Conservation (phyloP, 1,284 basidiomycete species). For the Cryptococcus amylolentus region DNA sequence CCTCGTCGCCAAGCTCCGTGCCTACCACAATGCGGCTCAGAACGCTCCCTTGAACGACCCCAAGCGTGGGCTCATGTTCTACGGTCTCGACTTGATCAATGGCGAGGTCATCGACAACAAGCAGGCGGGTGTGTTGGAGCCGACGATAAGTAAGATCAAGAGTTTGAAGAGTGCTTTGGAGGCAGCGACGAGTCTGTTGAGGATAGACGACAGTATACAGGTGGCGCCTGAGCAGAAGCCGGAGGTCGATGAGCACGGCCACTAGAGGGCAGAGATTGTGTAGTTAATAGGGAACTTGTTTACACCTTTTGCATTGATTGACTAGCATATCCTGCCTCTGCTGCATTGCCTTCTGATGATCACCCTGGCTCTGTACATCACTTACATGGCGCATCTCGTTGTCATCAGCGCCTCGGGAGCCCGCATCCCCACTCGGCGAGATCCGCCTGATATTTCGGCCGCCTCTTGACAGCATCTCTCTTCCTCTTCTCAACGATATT, state of each 20-base stretch:
- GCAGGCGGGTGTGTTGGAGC: conserved; percentile 88
- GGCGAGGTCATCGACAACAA: conserved; percentile 96
- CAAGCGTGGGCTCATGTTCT: conserved; percentile 91
- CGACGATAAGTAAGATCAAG: conserved; percentile 94
- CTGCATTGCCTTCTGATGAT: not conserved
- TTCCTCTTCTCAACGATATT: not conserved
- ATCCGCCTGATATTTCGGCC: too few species aligned
- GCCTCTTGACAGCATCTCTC: not conserved
- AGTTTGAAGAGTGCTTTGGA: conserved; percentile 95
- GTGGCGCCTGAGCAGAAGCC: conserved; percentile 63
- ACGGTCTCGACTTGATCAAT: conserved; percentile 90
- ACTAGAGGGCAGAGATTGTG: conserved; percentile 40
- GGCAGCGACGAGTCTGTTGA: conserved; percentile 88
- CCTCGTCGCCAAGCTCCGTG: conserved; percentile 91
- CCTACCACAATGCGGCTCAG: conserved; percentile 97
- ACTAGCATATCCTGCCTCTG: too few species aligned
- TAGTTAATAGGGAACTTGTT: too few species aligned
- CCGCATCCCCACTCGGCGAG: too few species aligned
- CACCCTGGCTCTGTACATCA: too few species aligned
- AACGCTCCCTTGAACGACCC: conserved; percentile 84
- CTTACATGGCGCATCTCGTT: too few species aligned
- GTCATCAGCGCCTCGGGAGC: too few species aligned
- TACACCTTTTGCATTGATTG: too few species aligned
- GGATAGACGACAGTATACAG: conserved; percentile 76
- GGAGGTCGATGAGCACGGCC: conserved; percentile 63